phyloP scores from a whole-genome alignment of 768 basidiomycete genomes.

The Vararia minispora region DNA sequence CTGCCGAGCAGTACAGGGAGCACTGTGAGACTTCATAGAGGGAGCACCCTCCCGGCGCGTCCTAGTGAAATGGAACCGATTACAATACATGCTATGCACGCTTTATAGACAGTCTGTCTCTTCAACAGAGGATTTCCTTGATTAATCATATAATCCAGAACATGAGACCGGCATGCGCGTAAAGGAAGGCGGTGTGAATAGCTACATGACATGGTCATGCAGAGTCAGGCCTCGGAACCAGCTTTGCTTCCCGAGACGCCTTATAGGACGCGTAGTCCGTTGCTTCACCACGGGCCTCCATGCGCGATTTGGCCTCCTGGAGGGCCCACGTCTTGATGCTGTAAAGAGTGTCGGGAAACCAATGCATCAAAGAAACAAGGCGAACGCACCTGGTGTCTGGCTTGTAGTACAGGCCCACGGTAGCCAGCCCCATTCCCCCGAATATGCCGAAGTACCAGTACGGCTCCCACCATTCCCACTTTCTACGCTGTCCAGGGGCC shows the following conservation, averaged over 20 bases:
- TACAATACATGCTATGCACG: too few relatives aligned
- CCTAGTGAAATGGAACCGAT: too few relatives aligned
- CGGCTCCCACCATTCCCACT: conserved; percentile 85
- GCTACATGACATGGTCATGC: too few relatives aligned
- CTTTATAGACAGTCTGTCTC: too few relatives aligned
- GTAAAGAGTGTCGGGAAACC: conserved; percentile 3
- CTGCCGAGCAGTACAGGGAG: conserved; percentile 62
- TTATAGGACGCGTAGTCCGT: conserved; percentile 46
- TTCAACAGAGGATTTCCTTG: too few relatives aligned
- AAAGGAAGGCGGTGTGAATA: too few relatives aligned
- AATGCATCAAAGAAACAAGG: neutral
- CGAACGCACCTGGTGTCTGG: conserved; percentile 77
- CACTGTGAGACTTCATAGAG: conserved; percentile 41
- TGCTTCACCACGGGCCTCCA: conserved; percentile 90
- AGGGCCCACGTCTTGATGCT: conserved; percentile 93
- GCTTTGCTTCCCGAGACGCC: too few relatives aligned
- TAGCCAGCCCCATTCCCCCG: conserved; percentile 68
- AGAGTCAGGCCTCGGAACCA: too few relatives aligned
- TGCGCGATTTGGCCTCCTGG: conserved; percentile 77
- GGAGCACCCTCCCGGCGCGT: too few relatives aligned
- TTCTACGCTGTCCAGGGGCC: conserved; percentile 72
- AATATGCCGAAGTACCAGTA: conserved; percentile 91
- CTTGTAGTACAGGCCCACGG: conserved; percentile 79
- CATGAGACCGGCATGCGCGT: too few relatives aligned
- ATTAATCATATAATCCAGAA: too few relatives aligned